phyloP scores from a whole-genome alignment of 257 asterid genomes.

The Nicotiana obtusifolia region DNA sequence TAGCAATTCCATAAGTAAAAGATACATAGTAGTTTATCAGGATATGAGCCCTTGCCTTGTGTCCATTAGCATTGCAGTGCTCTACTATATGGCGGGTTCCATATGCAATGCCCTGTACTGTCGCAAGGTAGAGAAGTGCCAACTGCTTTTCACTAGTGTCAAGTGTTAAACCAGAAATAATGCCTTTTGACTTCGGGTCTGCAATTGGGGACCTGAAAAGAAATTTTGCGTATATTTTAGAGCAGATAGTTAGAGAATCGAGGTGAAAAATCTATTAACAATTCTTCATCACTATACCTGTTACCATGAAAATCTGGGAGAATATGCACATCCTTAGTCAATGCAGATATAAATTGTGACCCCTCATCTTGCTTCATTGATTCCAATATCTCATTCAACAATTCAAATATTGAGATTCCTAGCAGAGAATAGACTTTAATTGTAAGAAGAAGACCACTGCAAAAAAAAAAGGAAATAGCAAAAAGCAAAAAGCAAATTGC shows the following conservation, averaged over 20 bases:
- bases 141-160: slow-evolving; percentile 85
- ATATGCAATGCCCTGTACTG: slow-evolving; percentile 83
- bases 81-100: slow-evolving; percentile 93
- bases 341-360: slow-evolving; percentile 66
- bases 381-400: slow-evolving; percentile 79
- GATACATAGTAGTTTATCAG: neutral
- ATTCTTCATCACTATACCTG: slow-evolving; percentile 47
- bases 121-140: slow-evolving; percentile 85
- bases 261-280: neutral
- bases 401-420: slow-evolving; percentile 73
- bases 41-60: slow-evolving; percentile 46
- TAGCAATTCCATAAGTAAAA: neutral
- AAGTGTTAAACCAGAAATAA: slow-evolving; percentile 75
- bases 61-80: slow-evolving; percentile 94
- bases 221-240: slow-evolving; percentile 19
- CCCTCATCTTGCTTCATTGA: slow-evolving; percentile 46
- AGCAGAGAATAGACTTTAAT: neutral
- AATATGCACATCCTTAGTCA: slow-evolving; percentile 72
- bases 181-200: slow-evolving; percentile 88
- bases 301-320: slow-evolving; percentile 98
- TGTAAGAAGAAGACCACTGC: neutral
- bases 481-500: neutral
- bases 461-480: neutral
- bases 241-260: neutral
- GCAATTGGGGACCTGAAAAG: slow-evolving; percentile 89